Evolutionary conservation across 1,284 basidiomycete species (phyloP).

Genomic region (Cystobasidiaceae sp.): DNA sequence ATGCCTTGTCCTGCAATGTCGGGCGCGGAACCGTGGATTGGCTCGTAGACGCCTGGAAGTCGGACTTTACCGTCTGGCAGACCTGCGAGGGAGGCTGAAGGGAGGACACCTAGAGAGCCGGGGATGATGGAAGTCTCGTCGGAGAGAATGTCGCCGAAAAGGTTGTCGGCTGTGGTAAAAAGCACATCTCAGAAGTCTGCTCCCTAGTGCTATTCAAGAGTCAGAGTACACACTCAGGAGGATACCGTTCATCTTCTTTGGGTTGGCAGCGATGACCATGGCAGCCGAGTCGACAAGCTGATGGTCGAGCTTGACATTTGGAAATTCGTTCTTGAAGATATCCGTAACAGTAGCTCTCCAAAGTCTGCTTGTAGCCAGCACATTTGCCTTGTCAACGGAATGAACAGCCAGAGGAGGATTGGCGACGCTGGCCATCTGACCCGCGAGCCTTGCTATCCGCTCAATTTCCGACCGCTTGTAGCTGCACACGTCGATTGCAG

Average conservation of each 20-base stretch:
- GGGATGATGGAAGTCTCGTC: conserved; percentile 95
- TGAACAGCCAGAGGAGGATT: conserved; percentile 84
- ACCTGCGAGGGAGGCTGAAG: conserved; percentile 90
- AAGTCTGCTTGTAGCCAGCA: conserved; percentile 86
- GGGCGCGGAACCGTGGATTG: conserved; percentile 90
- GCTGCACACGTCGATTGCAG: conserved; percentile 66
- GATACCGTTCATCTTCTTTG: conserved; percentile 91
- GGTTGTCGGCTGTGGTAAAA: conserved; percentile 69
- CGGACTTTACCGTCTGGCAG: conserved; percentile 71
- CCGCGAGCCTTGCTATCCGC: conserved; percentile 92
- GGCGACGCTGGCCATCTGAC: conserved; percentile 76
- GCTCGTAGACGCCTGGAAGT: conserved; percentile 84
- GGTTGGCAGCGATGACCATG: conserved; percentile 91
- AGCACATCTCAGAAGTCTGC: too few species aligned
- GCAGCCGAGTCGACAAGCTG: conserved; percentile 87
- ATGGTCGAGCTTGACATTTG: conserved; percentile 78
- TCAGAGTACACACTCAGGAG: conserved; percentile 63
- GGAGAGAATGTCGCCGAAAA: conserved; percentile 79
- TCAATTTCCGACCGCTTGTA: conserved; percentile 89
- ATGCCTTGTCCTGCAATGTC: conserved; percentile 93
- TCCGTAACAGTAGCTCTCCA: conserved; percentile 91
- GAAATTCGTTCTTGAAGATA: conserved; percentile 74
- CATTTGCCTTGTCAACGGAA: conserved; percentile 98
- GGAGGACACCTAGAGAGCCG: conserved; percentile 90
- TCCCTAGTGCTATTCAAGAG: not conserved